Conservation (phyloP, 345 rosid genomes). For the Turnera subulata region DNA sequence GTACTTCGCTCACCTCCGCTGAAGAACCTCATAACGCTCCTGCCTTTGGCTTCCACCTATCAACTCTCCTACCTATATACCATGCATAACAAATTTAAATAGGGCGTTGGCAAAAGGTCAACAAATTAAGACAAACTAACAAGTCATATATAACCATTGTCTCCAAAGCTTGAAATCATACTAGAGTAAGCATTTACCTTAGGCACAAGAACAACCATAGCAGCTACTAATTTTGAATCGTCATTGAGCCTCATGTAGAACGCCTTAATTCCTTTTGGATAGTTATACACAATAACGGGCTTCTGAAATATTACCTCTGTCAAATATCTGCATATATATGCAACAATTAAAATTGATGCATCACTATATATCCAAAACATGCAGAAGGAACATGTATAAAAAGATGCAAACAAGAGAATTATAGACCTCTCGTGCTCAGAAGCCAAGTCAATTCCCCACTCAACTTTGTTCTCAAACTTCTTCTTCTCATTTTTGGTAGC, state of each 20-base stretch:
- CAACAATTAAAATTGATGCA: slow-evolving; percentile 6
- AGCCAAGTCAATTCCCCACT: slow-evolving; percentile 93
- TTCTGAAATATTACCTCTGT: slow-evolving; percentile 82
- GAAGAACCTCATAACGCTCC: slow-evolving; percentile 65
- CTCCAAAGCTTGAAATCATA: background rate
- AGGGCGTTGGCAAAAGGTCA: background rate
- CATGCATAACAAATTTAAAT: background rate
- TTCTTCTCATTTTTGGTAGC: slow-evolving; percentile 71
- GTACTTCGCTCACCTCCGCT: slow-evolving; percentile 45
- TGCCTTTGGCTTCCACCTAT: slow-evolving; percentile 99
- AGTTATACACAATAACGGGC: slow-evolving; percentile 90
- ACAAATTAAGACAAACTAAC: background rate
- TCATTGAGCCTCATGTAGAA: slow-evolving; percentile 96
- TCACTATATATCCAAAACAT: slow-evolving; percentile 2
- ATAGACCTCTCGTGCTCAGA: slow-evolving; percentile 93
- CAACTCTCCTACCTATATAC: slow-evolving; percentile 89
- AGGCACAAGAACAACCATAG: slow-evolving; percentile 95
- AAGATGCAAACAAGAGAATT: background rate
- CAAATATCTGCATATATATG: slow-evolving; percentile 72
- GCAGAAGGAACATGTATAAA: background rate
- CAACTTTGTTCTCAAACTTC: slow-evolving; percentile 70
- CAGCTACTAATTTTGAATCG: slow-evolving; percentile 82
- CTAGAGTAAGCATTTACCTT: slow-evolving; percentile 45
- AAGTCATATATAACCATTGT: background rate
- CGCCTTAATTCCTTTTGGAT: slow-evolving; percentile 91